Evolutionary conservation across 1,139 yeast genomes (phyloP).

Genomic region (Scheffersomyces illinoinensis): DNA sequence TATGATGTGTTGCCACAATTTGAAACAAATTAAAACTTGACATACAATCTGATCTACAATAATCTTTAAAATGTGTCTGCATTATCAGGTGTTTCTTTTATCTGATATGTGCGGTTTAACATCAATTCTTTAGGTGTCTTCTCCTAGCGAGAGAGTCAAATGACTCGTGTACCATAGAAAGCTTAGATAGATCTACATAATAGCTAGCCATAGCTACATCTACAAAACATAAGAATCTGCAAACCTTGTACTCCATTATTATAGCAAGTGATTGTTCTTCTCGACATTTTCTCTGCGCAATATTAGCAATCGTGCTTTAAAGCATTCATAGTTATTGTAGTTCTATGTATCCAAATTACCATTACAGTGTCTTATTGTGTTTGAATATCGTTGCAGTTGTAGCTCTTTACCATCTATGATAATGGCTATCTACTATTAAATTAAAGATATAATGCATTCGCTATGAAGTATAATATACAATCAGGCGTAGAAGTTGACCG

Average conservation of each 20-base stretch:
- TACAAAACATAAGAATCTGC: background rate
- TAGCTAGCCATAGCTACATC: background rate
- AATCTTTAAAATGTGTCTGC: too few relatives aligned
- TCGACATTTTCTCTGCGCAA: too few relatives aligned
- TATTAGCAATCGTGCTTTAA: too few relatives aligned
- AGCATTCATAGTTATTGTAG: too few relatives aligned
- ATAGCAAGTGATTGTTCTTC: background rate
- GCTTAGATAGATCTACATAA: background rate
- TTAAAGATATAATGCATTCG: background rate
- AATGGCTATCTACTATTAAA: background rate
- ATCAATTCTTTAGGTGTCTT: background rate
- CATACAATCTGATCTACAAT: background rate
- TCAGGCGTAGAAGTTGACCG: constrained; percentile 93
- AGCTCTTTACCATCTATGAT: too few relatives aligned
- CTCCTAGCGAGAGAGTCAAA: background rate
- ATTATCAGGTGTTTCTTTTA: too few relatives aligned
- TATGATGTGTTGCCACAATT: background rate
- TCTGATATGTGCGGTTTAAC: background rate
- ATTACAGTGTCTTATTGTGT: too few relatives aligned
- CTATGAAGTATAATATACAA: background rate
- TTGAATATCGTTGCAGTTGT: background rate
- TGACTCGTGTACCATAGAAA: background rate
- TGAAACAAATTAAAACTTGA: background rate
- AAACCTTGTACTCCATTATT: background rate
- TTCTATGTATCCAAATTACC: too few relatives aligned